Conservation (phyloP, 495 filamentous ascomycete species). For the Aspergillus cristatus region DNA sequence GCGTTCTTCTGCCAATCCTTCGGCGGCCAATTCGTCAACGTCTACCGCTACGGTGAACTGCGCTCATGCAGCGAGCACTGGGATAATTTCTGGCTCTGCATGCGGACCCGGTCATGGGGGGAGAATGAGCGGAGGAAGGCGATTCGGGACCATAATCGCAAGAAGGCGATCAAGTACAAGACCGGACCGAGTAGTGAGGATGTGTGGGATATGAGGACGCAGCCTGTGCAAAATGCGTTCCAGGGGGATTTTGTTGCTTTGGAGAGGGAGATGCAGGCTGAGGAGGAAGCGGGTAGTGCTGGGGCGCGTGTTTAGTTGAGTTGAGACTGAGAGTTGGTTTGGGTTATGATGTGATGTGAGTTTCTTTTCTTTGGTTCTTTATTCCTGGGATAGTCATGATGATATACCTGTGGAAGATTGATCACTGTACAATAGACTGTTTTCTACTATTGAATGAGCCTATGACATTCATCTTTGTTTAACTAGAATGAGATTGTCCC, state of each 20-base stretch:
- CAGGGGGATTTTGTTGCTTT: conserved; percentile 52
- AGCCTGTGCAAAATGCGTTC: conserved; percentile 41
- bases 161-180: conserved; percentile 67
- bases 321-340: not conserved
- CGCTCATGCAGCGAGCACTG: conserved; percentile 70
- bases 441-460: too few species aligned
- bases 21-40: conserved; percentile 74
- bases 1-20: conserved; percentile 94
- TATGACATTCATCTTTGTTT: too few species aligned
- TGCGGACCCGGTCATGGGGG: conserved; percentile 53
- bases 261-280: conserved; percentile 41
- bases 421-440: too few species aligned
- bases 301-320: not conserved
- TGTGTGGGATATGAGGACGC: conserved; percentile 68
- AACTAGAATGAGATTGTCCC: too few species aligned
- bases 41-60: conserved; percentile 77
- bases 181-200: conserved; percentile 77
- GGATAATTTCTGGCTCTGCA: conserved; percentile 92
- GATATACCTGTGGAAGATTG: too few species aligned
- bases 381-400: too few species aligned
- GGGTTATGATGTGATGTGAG: not conserved
- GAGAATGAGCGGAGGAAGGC: conserved; percentile 42
- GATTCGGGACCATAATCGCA: conserved; percentile 61
- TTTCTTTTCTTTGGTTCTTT: too few species aligned
- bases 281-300: conserved; percentile 32